Evolutionary conservation across 495 filamentous ascomycete genomes (phyloP), one percentile per base, ranked within the genome.

Genomic region (Chaetomium tenue): DNA sequence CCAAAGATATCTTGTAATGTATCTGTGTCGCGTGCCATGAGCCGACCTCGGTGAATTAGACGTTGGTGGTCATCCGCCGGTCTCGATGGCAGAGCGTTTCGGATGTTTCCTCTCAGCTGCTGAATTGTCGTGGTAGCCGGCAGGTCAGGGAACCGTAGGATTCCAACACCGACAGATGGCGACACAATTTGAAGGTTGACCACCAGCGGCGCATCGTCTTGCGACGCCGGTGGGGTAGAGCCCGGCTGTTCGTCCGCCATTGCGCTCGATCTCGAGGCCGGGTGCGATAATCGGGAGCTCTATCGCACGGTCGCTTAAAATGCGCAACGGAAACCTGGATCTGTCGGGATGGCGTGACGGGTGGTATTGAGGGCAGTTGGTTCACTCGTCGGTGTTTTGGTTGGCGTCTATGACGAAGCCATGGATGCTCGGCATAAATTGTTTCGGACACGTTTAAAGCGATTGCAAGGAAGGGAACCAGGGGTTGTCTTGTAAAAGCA

Each of bases 161-260:
- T 82, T 30, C 79, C 78, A 52, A 87, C 78, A 26, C 84, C 83
- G 37, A 80, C 69, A 1, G 86, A 87, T 3, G 88, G 88, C 66
- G 87, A 90, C 12, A 91, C 67, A 50, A 91, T 77, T 66, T 88
- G 80, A 33, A 92, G 75, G 33, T 81, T 84, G 66, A 90, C 79
- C 15, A 65, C 70, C 47, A 70, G 54, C 63, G 61, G 68, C 52
- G 59, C 59, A 33, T 63, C 61, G 42, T 57, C 69, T 18, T 69
- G 54, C 26, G 68, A n/a, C 33, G 40, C 63, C 50, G 63, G 33
- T 52, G 60, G 59, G 50, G 68, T 26, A 8, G 66, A 25, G 4
- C 25, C 46, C 37, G 64, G 40, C 51, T 47, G 64, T 0, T 56
- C 58, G n/a, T 69, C 66, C 11, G 64, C 66, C 60, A 67, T 71